These are phyloP conservation scores for Graphiopsis chlorocephala DNA, from an alignment of 2,329 filamentous ascomycete genomes.

Conservation along the genomic window DNA sequence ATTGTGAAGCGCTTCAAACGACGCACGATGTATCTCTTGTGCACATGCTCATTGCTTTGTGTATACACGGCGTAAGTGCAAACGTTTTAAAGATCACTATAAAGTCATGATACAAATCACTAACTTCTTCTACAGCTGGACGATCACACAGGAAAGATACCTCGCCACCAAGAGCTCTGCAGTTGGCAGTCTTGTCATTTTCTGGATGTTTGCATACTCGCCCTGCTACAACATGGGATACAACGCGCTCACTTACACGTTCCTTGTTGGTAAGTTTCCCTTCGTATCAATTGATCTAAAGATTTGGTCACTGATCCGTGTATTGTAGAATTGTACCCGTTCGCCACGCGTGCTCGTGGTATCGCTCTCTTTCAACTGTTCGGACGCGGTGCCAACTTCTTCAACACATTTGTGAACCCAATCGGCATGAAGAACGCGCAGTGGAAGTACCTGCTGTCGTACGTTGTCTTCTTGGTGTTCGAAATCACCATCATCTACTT, in stretches of 20 bases:
- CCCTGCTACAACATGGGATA: slow-evolving; percentile 65
- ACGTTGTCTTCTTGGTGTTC: slow-evolving; percentile 43
- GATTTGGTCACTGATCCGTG: slow-evolving; percentile 59
- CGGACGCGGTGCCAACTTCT: slow-evolving; percentile 50
- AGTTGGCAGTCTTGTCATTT: slow-evolving; percentile 43
- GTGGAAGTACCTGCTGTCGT: slow-evolving; percentile 46
- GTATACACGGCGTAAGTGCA: not conserved
- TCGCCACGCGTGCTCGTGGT: slow-evolving; percentile 56
- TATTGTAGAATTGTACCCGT: slow-evolving; percentile 60
- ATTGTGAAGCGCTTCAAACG: slow-evolving; percentile 40
- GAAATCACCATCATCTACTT: slow-evolving; percentile 45
- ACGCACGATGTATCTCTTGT: slow-evolving; percentile 48
- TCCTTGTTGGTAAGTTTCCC: slow-evolving; percentile 36
- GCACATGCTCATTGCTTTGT: slow-evolving; percentile 38
- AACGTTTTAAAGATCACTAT: not conserved
- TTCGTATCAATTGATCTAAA: not conserved
- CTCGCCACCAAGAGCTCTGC: slow-evolving; percentile 37
- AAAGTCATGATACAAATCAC: not conserved
- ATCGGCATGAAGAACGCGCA: slow-evolving; percentile 43
- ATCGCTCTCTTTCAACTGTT: slow-evolving; percentile 58
- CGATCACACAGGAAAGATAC: slow-evolving; percentile 46
- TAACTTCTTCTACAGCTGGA: slow-evolving; percentile 41
- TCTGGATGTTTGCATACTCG: slow-evolving; percentile 61
- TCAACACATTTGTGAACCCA: slow-evolving; percentile 49
- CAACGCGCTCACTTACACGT: slow-evolving; percentile 64